Base-by-base conservation (phyloP, 139 green algal species). In the Chara braunii region DNA sequence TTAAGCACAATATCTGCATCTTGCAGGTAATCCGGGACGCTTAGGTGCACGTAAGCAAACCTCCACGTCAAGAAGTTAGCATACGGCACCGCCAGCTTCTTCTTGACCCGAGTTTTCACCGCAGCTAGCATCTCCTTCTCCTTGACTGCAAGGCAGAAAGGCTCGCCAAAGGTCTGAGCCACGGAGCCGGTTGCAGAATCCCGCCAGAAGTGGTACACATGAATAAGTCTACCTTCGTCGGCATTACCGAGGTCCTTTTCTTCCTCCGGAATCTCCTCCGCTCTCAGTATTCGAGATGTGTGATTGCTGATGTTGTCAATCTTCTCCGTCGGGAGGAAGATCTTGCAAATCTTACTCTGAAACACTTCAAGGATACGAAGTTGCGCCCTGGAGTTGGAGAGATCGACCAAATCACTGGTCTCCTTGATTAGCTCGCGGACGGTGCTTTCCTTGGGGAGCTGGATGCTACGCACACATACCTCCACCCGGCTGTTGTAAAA, bases 161-260 rank as follows among this genome's bases (percentile, higher is more conserved):
- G 90, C 35, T 95, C 87, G 2, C 86, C 85, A 73, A 94, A 96
- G 9, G n/a, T n/a, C n/a, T n/a, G n/a, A n/a, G n/a, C n/a, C n/a
- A n/a, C n/a, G n/a, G n/a, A n/a, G n/a, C n/a, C n/a, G n/a, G n/a
- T n/a, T n/a, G n/a, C n/a, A n/a, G n/a, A n/a, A n/a, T 62, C 53
- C 22, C 60, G 51, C 29, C 9, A 51, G 72, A 84, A 79, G 57
- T 89, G 84, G 59, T 77, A 88, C 12, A 82, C 75, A 52, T 86
- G 70, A 0, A 88, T 62, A 12, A 82, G 34, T 12, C 50, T 56
- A 52, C 78, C 59, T 7, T 52, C 28, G 12, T n/a, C n/a, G n/a
- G n/a, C n/a, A n/a, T n/a, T n/a, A n/a, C 59, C 58, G 53, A 36
- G 31, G 26, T 65, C 26, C 12, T 23, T 14, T 80, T 94, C 72